These are phyloP conservation scores for Coemansia sp. DNA, from an alignment of 192 early-diverging fungal genomes.

Conservation along the genomic window DNA sequence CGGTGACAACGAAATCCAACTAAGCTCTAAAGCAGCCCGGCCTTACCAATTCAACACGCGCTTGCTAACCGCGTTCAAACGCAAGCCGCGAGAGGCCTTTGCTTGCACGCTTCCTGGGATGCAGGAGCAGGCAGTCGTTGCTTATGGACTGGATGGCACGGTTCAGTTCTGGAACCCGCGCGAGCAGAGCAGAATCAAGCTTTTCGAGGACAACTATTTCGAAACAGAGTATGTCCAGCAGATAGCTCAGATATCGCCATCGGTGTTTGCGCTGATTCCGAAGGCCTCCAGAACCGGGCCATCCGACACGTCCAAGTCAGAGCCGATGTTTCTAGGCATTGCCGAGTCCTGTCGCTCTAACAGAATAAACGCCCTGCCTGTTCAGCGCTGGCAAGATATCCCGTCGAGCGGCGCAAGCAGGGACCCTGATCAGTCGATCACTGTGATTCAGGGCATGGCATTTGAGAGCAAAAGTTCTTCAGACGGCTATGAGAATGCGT, in stretches of 20 bases:
- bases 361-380: neutral
- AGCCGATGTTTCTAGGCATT: neutral
- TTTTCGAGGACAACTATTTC: neutral
- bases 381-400: neutral
- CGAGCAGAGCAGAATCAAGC: neutral
- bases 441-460: slow-evolving; percentile 26
- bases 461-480: neutral
- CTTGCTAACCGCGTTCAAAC: slow-evolving; percentile 21
- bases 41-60: slow-evolving; percentile 29
- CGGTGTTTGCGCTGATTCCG: slow-evolving; percentile 20
- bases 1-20: neutral
- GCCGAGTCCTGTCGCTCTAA: neutral
- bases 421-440: neutral
- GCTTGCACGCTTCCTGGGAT: slow-evolving; percentile 20
- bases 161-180: slow-evolving; percentile 40
- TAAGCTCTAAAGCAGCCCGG: neutral
- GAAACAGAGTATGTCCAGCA: slow-evolving; percentile 26
- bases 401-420: neutral
- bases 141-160: slow-evolving; percentile 37
- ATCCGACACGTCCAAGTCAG: neutral
- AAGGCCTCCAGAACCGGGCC: neutral
- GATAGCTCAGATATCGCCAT: slow-evolving; percentile 28
- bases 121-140: slow-evolving; percentile 13
- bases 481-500: neutral
- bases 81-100: slow-evolving; percentile 36